Evolutionary conservation across 352 stramenopile genomes (phyloP).

Genomic region (Phytophthora chlamydospora): DNA sequence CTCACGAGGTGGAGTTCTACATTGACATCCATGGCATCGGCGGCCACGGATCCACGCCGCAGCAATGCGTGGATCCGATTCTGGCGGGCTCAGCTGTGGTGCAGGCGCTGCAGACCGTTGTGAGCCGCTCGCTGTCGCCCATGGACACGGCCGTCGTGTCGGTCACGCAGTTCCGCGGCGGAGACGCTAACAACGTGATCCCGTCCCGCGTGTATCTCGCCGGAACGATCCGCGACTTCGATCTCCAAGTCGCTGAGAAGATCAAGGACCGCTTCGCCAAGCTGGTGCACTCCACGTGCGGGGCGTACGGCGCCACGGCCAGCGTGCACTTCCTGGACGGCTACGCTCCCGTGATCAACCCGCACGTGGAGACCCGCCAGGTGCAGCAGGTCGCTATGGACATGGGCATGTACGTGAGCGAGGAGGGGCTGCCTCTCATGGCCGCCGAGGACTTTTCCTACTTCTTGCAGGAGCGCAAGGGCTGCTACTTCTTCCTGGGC

Average conservation of each 20-base stretch:
- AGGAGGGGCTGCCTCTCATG: constrained; percentile 90
- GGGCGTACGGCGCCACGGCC: constrained; percentile 74
- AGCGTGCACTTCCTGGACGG: constrained; percentile 71
- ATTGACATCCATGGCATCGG: constrained; percentile 92
- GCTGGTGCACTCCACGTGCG: constrained; percentile 87
- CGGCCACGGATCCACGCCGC: constrained; percentile 94
- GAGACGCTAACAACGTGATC: constrained; percentile 96
- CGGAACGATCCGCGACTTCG: constrained; percentile 94
- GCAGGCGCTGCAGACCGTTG: constrained; percentile 92
- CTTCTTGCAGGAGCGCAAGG: constrained; percentile 81
- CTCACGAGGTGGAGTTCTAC: constrained; percentile 92
- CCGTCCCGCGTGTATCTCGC: constrained; percentile 79
- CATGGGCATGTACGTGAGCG: constrained; percentile 76
- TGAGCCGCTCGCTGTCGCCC: constrained; percentile 89
- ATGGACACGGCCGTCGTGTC: constrained; percentile 94
- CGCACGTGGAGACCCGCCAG: constrained; percentile 74
- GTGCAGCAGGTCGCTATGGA: constrained; percentile 81
- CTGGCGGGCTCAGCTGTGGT: constrained; percentile 90
- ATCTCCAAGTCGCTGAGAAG: constrained; percentile 78
- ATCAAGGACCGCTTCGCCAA: constrained; percentile 87
- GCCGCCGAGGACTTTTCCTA: constrained; percentile 96
- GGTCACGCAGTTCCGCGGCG: constrained; percentile 91
- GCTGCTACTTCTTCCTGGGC: constrained; percentile 87
- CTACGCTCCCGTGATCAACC: constrained; percentile 83
- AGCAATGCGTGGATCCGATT: constrained; percentile 94